Conservation (phyloP, 495 filamentous ascomycete species). For the Penicillium riverlandense region DNA sequence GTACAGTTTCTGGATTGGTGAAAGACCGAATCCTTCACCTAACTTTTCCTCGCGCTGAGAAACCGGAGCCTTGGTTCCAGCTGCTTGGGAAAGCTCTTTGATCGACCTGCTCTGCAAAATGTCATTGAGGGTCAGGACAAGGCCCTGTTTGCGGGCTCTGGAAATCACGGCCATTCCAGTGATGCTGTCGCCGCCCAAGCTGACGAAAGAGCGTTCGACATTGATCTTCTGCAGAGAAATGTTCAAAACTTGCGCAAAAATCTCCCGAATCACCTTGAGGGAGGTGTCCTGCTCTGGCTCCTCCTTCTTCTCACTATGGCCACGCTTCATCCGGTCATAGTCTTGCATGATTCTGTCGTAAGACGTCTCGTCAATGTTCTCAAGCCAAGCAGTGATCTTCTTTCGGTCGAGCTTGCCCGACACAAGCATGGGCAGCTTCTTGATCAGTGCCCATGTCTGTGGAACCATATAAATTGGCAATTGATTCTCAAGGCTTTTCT, state of each 20-base stretch:
- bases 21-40: conserved; percentile 45
- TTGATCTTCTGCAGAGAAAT: conserved; percentile 31
- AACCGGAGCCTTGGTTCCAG: conserved; percentile 13
- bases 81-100: conserved; percentile 24
- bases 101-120: conserved; percentile 31
- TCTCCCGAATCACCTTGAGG: conserved; percentile 24
- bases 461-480: conserved; percentile 46
- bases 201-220: conserved; percentile 34
- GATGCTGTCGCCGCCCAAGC: conserved; percentile 42
- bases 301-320: conserved; percentile 16
- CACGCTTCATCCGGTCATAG: conserved; percentile 24
- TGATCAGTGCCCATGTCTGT: conserved; percentile 35
- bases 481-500: conserved; percentile 26
- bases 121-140: conserved; percentile 28
- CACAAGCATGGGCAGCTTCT: conserved; percentile 38
- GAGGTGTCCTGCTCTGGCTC: conserved; percentile 18
- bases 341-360: conserved; percentile 35
- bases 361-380: conserved; percentile 26
- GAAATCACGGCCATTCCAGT: conserved; percentile 36
- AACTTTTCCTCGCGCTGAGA: conserved; percentile 22
- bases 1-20: conserved; percentile 39
- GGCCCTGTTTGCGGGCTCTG: conserved; percentile 28
- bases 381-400: conserved; percentile 36
- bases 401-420: conserved; percentile 46
- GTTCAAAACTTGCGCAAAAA: conserved; percentile 45